Evolutionary conservation across 2,329 filamentous ascomycete genomes (phyloP).

Genomic region (Cladosporium oxysporum): DNA sequence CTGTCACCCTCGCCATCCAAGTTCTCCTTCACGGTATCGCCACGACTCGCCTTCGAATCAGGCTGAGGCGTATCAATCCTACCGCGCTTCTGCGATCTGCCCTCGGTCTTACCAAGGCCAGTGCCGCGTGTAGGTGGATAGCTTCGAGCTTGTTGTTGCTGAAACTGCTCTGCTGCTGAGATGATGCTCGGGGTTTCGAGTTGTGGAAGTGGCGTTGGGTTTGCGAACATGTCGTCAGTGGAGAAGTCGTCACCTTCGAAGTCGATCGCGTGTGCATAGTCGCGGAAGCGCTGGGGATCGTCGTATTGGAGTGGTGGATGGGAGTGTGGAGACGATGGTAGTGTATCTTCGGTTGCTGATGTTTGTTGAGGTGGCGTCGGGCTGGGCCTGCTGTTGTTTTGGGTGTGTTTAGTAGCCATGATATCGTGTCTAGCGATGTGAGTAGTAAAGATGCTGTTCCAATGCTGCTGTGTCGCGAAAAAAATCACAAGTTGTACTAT

Average conservation of each 20-base stretch:
- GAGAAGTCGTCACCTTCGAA: neutral
- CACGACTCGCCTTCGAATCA: neutral
- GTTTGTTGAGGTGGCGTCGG: neutral
- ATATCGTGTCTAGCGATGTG: neutral
- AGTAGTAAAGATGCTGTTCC: neutral
- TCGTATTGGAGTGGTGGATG: neutral
- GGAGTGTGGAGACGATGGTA: neutral
- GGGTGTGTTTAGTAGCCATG: neutral
- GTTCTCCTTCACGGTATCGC: neutral
- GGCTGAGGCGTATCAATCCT: neutral
- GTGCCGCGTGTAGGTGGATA: neutral
- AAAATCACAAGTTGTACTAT: neutral
- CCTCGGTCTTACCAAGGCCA: neutral
- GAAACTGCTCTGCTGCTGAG: neutral
- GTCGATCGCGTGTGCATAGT: neutral
- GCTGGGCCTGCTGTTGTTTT: neutral
- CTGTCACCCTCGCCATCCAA: neutral
- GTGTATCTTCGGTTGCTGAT: neutral
- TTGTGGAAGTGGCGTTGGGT: neutral
- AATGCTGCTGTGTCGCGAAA: neutral
- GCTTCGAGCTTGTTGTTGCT: neutral
- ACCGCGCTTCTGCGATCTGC: neutral
- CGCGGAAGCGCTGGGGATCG: neutral
- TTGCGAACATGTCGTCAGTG: neutral
- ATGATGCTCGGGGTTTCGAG: neutral